A percentile compares a stretch with the other conserved stretches of the same genome.
Evolutionary conservation across 2,329 filamentous ascomycete genomes (phyloP).

Genomic region (Aspergillus sp.): DNA sequence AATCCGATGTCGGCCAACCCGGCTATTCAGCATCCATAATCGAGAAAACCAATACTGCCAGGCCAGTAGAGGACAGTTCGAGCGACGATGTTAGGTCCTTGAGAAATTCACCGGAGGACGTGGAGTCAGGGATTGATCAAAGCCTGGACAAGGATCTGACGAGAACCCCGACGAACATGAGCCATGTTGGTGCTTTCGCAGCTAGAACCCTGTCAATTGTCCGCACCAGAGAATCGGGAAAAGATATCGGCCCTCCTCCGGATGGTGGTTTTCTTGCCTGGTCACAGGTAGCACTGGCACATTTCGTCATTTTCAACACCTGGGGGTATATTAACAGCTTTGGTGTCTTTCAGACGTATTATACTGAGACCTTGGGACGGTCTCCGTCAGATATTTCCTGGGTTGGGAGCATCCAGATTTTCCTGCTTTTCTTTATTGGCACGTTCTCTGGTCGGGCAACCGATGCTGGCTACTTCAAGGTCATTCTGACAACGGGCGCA

Average conservation of each 20-base stretch:
- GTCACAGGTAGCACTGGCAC: conserved; percentile 54
- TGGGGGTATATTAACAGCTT: conserved; percentile 58
- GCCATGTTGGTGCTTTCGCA: conserved; percentile 22
- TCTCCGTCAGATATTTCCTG: conserved; percentile 52
- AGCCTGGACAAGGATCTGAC: conserved; percentile 18
- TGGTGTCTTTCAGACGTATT: conserved; percentile 57
- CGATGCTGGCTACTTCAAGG: conserved; percentile 53
- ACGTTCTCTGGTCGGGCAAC: conserved; percentile 53
- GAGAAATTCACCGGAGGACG: conserved; percentile 11
- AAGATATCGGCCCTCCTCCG: conserved; percentile 40
- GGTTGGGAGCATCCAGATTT: conserved; percentile 54
- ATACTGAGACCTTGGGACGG: conserved; percentile 42
- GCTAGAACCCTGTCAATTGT: conserved; percentile 36
- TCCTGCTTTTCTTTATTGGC: conserved; percentile 52
- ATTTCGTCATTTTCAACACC: conserved; percentile 57
- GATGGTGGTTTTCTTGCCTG: conserved; percentile 58
- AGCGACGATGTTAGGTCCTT: conserved; percentile 12
- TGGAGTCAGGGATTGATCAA: conserved; percentile 20
- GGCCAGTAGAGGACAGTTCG: conserved; percentile 6
- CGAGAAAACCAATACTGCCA: background rate
- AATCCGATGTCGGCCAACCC: background rate
- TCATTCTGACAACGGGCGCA: conserved; percentile 44
- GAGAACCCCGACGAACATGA: conserved; percentile 25
- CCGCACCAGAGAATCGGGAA: conserved; percentile 38
- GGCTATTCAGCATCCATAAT: background rate